These are phyloP conservation scores for Massospora cicadina DNA, from an alignment of 371 early-diverging fungal species.

Conservation along the genomic window DNA sequence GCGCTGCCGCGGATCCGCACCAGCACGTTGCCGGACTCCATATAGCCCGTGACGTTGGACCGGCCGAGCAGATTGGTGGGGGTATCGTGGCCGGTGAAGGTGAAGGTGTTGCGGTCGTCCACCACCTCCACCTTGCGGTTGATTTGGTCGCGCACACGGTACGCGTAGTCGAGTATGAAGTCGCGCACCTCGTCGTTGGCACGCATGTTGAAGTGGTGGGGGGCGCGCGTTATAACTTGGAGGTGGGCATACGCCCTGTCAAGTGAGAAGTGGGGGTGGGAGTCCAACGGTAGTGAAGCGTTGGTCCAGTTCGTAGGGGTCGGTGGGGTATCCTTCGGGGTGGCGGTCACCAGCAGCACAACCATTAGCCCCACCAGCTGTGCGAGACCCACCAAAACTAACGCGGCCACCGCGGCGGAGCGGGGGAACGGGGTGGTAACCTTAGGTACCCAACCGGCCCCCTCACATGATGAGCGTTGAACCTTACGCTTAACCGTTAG, in stretches of 20 bases:
- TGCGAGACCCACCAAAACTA: not conserved
- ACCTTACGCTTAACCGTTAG: not conserved
- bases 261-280: not conserved
- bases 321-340: not conserved
- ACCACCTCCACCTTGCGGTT: not conserved
- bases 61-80: not conserved
- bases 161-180: not conserved
- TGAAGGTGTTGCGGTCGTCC: not conserved
- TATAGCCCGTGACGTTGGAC: not conserved
- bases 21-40: not conserved
- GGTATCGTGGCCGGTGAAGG: not conserved
- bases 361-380: not conserved
- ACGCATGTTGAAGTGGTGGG: not conserved
- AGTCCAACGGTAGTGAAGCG: not conserved
- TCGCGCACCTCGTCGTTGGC: not conserved
- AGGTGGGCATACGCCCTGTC: not conserved
- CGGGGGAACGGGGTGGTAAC: not conserved
- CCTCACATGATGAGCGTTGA: too few species aligned
- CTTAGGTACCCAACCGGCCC: too few species aligned
- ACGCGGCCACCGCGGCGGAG: not conserved
- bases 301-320: not conserved
- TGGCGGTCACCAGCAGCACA: not conserved
- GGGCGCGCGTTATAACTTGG: not conserved
- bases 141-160: not conserved
- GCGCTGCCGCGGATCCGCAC: conserved; percentile 3